phyloP scores from a whole-genome alignment of 768 basidiomycete genomes.

The Lactarius indigo region DNA sequence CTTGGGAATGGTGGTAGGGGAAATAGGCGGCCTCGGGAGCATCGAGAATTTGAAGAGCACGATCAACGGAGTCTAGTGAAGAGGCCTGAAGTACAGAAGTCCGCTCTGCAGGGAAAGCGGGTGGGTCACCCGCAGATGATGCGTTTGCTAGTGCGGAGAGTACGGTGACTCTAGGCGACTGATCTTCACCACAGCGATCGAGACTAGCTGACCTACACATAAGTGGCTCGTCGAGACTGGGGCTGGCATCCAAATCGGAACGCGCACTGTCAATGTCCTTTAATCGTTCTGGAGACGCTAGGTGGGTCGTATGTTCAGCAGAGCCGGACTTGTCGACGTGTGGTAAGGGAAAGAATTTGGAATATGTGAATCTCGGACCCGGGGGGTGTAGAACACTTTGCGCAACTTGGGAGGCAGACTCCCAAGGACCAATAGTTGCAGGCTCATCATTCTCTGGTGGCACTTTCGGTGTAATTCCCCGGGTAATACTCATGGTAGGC shows the following conservation, averaged over 20 bases:
- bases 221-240: not conserved
- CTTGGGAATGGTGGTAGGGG: not conserved
- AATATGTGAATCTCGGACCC: not conserved
- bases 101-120: not conserved
- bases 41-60: constrained; percentile 2
- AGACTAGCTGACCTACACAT: not conserved
- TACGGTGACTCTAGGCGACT: not conserved
- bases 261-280: not conserved
- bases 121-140: not conserved
- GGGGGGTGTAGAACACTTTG: not conserved
- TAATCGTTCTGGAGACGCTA: not conserved
- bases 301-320: not conserved
- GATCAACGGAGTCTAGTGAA: constrained; percentile 17
- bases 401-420: constrained; percentile 52
- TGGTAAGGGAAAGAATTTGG: constrained; percentile 17
- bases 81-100: not conserved
- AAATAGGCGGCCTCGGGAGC: not conserved
- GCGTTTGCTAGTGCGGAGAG: not conserved
- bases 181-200: not conserved
- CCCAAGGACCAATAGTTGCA: constrained; percentile 44
- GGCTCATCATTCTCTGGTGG: constrained; percentile 3
- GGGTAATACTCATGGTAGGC: not conserved
- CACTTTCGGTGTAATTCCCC: not conserved
- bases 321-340: not conserved
- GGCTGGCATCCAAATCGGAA: not conserved